phyloP scores from a whole-genome alignment of 805 yeast species.

The Naumovozyma castellii region DNA sequence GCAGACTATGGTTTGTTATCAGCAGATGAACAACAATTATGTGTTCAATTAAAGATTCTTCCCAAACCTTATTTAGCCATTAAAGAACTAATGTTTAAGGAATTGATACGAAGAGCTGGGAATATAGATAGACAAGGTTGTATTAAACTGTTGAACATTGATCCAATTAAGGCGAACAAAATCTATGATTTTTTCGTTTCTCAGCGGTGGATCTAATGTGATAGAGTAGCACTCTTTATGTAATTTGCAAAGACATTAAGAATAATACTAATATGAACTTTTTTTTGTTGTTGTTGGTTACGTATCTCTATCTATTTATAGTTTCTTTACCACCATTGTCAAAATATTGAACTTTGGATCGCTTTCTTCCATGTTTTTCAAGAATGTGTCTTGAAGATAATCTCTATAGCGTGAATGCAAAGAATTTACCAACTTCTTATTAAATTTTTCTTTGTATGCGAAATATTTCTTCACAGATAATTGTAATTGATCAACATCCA shows the following conservation, averaged over 20 bases:
- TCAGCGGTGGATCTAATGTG: constrained; percentile 79
- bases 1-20: constrained; percentile 76
- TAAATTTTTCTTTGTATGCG: constrained; percentile 45
- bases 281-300: neutral
- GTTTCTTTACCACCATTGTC: constrained; percentile 26
- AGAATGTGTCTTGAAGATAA: constrained; percentile 27
- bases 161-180: constrained; percentile 74
- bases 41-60: constrained; percentile 70
- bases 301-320: constrained; percentile 8
- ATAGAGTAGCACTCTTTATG: neutral
- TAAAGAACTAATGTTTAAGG: constrained; percentile 81
- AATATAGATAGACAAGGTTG: constrained; percentile 72
- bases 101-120: constrained; percentile 79
- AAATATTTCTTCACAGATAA: constrained; percentile 60
- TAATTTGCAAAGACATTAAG: too few relatives aligned
- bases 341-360: constrained; percentile 27
- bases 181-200: constrained; percentile 87
- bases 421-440: constrained; percentile 25
- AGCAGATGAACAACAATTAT: constrained; percentile 78
- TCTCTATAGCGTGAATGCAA: constrained; percentile 31
- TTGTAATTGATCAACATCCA: constrained; percentile 50
- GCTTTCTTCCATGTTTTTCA: constrained; percentile 21
- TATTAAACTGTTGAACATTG: constrained; percentile 75
- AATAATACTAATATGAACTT: neutral
- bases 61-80: constrained; percentile 94